Evolutionary conservation across 2,329 filamentous ascomycete genomes (phyloP).

Genomic region (Fusarium sp.): DNA sequence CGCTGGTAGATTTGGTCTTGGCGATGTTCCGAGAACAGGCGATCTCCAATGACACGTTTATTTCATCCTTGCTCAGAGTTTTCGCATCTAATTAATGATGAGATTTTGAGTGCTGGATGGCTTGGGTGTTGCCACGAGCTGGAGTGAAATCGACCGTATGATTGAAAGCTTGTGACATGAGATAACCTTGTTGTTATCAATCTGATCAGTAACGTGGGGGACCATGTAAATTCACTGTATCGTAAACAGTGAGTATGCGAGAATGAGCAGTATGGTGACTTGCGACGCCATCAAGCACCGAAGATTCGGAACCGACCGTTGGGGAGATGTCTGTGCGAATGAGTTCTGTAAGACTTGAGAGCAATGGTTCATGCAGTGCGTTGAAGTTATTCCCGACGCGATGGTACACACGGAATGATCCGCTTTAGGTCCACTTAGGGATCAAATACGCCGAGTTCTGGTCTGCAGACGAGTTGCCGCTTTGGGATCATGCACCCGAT

Average conservation of each 20-base stretch:
- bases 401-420: not conserved
- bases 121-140: not conserved
- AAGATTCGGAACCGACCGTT: not conserved
- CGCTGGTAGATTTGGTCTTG: not conserved
- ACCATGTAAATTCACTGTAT: not conserved
- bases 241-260: rapidly evolving
- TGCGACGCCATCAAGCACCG: rapidly evolving
- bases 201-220: not conserved
- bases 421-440: not conserved
- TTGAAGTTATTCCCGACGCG: not conserved
- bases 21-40: not conserved
- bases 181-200: not conserved
- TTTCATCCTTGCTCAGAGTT: not conserved
- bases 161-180: not conserved
- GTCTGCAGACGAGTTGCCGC: not conserved
- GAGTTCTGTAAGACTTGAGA: rapidly evolving
- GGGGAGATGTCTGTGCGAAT: not conserved
- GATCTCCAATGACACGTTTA: not conserved
- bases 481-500: not conserved
- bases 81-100: not conserved
- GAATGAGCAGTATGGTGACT: rapidly evolving
- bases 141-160: not conserved
- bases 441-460: not conserved
- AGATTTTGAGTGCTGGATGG: not conserved
- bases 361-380: not conserved